These are phyloP conservation scores for Candida manassasensis DNA, from an alignment of 805 yeast genomes.

Conservation along the genomic window DNA sequence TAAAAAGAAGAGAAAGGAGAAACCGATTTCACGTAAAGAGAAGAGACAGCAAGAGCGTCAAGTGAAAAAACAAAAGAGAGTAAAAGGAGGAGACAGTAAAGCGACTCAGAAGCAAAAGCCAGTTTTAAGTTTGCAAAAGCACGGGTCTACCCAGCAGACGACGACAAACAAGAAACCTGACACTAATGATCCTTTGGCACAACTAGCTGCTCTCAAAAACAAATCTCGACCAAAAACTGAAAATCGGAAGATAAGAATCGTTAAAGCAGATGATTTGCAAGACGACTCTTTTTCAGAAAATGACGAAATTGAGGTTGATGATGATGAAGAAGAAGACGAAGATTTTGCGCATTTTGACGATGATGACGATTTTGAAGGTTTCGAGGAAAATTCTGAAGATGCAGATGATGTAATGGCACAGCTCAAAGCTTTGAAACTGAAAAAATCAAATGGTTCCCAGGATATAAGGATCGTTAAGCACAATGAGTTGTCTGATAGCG, in stretches of 20 bases:
- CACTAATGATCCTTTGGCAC: slow-evolving; percentile 16
- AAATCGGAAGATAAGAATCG: slow-evolving; percentile 17
- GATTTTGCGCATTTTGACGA: slow-evolving; percentile 21
- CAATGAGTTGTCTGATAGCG: slow-evolving; percentile 18
- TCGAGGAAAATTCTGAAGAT: slow-evolving; percentile 19
- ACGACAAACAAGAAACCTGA: slow-evolving; percentile 15
- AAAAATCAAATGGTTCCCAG: slow-evolving; percentile 6
- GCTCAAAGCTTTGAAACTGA: slow-evolving; percentile 16
- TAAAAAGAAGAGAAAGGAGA: slow-evolving; percentile 20
- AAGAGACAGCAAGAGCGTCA: slow-evolving; percentile 31
- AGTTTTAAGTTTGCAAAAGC: background rate
- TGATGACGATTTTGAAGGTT: slow-evolving; percentile 9
- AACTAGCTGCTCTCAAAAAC: slow-evolving; percentile 13
- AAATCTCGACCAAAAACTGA: background rate
- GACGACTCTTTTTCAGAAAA: slow-evolving; percentile 31
- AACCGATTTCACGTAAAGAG: slow-evolving; percentile 27
- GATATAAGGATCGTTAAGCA: slow-evolving; percentile 19
- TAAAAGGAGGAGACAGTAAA: slow-evolving; percentile 3
- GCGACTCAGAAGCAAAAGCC: background rate
- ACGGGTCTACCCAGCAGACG: slow-evolving; percentile 1
- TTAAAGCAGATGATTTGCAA: slow-evolving; percentile 24
- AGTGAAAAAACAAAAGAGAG: slow-evolving; percentile 28
- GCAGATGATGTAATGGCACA: slow-evolving; percentile 20
- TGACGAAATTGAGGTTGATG: slow-evolving; percentile 26
- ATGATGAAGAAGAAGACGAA: slow-evolving; percentile 11